Evolutionary conservation across 305 asterid genomes (phyloP).

Genomic region (Fraxinus dipetala): DNA sequence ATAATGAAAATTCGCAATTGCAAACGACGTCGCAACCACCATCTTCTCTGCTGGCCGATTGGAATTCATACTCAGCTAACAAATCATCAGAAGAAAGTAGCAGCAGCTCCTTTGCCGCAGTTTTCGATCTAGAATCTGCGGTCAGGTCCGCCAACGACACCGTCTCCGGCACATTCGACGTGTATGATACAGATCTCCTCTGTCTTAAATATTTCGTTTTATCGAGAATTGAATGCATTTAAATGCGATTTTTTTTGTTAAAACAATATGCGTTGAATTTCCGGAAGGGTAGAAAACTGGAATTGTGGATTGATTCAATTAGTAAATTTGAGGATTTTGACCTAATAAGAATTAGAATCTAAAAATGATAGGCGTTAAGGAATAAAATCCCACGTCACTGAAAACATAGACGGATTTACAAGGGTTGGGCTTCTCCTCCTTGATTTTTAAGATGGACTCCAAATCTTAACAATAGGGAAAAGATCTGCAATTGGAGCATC

Average conservation of each 20-base stretch:
- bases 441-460: too few species aligned
- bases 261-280: not conserved
- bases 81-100: constrained; percentile 38
- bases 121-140: constrained; percentile 74
- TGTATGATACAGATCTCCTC: constrained; percentile 42
- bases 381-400: too few species aligned
- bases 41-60: constrained; percentile 41
- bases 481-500: not conserved
- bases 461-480: not conserved
- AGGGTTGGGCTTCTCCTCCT: too few species aligned
- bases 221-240: not conserved
- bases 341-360: not conserved
- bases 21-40: constrained; percentile 23
- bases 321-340: not conserved
- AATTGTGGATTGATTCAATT: not conserved
- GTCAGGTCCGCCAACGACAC: constrained; percentile 81
- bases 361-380: not conserved
- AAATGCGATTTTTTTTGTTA: not conserved
- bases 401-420: too few species aligned
- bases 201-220: not conserved
- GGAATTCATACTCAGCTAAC: constrained; percentile 45
- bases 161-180: constrained; percentile 72
- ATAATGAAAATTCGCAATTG: constrained; percentile 3
- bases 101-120: constrained; percentile 49
- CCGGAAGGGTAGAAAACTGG: not conserved